Percentiles rank a stretch among this genome's conserved stretches.
Conservation (phyloP, 345 rosid genomes). For the Aethionema arabicum region DNA sequence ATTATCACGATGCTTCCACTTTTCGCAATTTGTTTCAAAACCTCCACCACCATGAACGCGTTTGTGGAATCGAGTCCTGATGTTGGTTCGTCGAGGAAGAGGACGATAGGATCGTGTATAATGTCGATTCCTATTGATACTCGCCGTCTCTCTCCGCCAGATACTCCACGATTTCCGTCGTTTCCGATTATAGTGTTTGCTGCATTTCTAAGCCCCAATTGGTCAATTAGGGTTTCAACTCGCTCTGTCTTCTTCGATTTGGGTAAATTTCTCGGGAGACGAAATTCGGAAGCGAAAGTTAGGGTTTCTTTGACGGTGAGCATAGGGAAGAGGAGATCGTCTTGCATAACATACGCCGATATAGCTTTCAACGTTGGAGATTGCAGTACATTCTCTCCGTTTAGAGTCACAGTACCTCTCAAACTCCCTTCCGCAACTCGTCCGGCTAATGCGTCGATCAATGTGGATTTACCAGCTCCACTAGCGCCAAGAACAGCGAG, state of each 20-base stretch:
- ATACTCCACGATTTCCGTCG: constrained; percentile 89
- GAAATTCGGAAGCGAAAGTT: constrained; percentile 90
- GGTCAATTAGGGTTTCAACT: constrained; percentile 79
- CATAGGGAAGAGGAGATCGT: constrained; percentile 83
- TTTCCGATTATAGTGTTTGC: constrained; percentile 85
- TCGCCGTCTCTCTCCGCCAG: constrained; percentile 85
- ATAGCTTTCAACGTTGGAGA: constrained; percentile 78
- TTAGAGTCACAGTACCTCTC: constrained; percentile 62
- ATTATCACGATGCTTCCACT: constrained; percentile 88
- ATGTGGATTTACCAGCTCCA: constrained; percentile 88
- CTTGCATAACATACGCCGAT: constrained; percentile 95
- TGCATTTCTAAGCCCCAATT: constrained; percentile 76
- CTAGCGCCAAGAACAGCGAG: constrained; percentile 93
- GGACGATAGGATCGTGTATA: constrained; percentile 80
- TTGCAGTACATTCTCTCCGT: constrained; percentile 62
- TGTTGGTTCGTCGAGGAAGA: constrained; percentile 88
- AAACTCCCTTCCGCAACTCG: constrained; percentile 75
- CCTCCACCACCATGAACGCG: constrained; percentile 85
- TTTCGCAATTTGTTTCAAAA: constrained; percentile 77
- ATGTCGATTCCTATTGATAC: constrained; percentile 90
- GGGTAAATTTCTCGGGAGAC: constrained; percentile 69
- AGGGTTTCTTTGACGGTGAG: constrained; percentile 85
- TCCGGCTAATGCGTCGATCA: constrained; percentile 77
- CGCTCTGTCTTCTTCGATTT: constrained; percentile 69
- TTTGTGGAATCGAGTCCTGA: constrained; percentile 92